Conservation (phyloP, 78 protist genomes). For the Salpingoeca rosetta region DNA sequence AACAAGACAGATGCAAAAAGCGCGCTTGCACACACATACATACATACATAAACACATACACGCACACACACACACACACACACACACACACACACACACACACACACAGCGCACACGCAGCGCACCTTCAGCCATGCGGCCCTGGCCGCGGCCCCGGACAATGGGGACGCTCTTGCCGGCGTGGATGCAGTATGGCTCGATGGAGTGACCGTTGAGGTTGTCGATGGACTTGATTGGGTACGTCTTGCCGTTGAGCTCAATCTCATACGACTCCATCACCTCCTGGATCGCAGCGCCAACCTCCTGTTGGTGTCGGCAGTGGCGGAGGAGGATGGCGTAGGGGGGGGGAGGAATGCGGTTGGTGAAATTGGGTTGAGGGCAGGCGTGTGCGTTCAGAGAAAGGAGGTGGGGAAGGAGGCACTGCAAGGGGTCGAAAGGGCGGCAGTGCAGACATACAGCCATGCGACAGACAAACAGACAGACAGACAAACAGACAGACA, state of each 20-base stretch:
- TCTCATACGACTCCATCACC: constrained; percentile 92
- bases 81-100: background rate
- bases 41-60: too few relatives aligned
- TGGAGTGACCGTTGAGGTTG: constrained; percentile 94
- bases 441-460: background rate
- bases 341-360: too few relatives aligned
- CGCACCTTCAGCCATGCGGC: constrained; percentile 11
- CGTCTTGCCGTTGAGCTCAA: constrained; percentile 83
- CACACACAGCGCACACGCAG: too few relatives aligned
- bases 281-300: constrained; percentile 94
- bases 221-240: constrained; percentile 73
- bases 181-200: constrained; percentile 83
- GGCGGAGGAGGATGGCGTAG: too few relatives aligned
- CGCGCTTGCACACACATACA: background rate
- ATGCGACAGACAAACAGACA: background rate
- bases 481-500: background rate
- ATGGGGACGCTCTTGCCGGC: constrained; percentile 95
- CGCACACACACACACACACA: constrained; percentile 8
- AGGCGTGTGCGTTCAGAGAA: too few relatives aligned
- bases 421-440: too few relatives aligned
- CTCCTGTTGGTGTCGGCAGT: background rate
- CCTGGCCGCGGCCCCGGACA: constrained; percentile 66
- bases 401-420: too few relatives aligned
- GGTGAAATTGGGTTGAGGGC: too few relatives aligned
- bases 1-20: background rate